Percentiles rank a stretch among this genome's conserved stretches.
Conservation (phyloP, 2,329 filamentous ascomycete species). For the Gnomoniopsis sp. region DNA sequence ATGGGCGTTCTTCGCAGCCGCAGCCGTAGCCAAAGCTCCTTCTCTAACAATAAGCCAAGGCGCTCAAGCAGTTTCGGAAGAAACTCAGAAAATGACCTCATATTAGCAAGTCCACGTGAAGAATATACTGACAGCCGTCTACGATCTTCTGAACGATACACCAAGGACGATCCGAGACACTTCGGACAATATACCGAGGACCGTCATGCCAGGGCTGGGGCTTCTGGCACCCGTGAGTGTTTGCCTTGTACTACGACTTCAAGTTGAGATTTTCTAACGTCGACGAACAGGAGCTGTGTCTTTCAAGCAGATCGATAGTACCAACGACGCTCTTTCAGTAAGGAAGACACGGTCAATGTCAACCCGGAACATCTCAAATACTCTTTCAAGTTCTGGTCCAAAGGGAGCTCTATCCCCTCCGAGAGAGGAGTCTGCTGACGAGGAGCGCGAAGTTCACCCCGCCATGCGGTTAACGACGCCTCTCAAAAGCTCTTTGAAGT, state of each 20-base stretch:
- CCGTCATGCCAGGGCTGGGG: neutral
- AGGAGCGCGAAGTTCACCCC: neutral
- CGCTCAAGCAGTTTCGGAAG: constrained; percentile 6
- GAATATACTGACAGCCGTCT: too few species aligned
- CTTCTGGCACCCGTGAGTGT: neutral
- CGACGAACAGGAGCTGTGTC: constrained; percentile 12
- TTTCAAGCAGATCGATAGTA: constrained; percentile 16
- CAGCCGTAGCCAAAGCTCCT: constrained; percentile 3
- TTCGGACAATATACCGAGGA: neutral
- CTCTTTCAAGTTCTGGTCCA: neutral
- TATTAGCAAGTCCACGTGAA: neutral
- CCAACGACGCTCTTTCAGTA: constrained; percentile 14
- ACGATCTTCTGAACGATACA: neutral
- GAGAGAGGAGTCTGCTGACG: constrained; percentile 4
- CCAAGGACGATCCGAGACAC: neutral
- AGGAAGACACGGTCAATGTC: constrained; percentile 15
- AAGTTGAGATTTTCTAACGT: neutral
- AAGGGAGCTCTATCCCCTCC: constrained; percentile 7
- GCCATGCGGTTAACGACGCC: constrained; percentile 1
- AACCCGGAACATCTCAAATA: neutral
- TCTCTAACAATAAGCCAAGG: constrained; percentile 15
- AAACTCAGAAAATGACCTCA: neutral
- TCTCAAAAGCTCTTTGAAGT: constrained; percentile 14
- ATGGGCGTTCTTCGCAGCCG: constrained; percentile 26
- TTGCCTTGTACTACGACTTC: too few species aligned